A percentile compares a stretch with the other conserved stretches of the same genome.
These are phyloP conservation scores for Fraxinus angustifolia DNA, from an alignment of 305 asterid species.

Conservation along the genomic window DNA sequence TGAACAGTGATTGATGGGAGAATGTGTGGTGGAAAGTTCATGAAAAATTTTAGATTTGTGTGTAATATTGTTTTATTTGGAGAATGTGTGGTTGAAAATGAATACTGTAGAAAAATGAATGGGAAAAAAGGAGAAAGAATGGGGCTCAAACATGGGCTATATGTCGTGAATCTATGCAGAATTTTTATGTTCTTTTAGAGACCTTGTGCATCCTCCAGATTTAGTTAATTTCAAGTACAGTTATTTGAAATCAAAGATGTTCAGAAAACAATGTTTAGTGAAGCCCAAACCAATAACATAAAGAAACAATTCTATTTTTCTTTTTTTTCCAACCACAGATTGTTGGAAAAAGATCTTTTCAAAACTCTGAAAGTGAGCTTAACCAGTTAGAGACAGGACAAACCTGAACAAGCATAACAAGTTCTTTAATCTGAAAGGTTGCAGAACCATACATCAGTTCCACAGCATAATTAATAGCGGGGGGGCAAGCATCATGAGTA, in stretches of 20 bases:
- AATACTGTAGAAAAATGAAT: too few relatives aligned
- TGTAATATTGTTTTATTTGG: too few relatives aligned
- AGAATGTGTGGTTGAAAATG: too few relatives aligned
- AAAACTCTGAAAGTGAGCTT: neutral
- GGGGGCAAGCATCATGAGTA: constrained; percentile 72
- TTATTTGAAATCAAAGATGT: neutral
- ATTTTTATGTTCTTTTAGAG: neutral
- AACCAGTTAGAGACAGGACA: constrained; percentile 8
- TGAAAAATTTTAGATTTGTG: too few relatives aligned
- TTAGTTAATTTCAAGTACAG: neutral
- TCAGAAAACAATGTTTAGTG: neutral
- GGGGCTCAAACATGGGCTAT: too few relatives aligned
- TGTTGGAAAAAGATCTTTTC: neutral
- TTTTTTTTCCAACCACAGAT: neutral
- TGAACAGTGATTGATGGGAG: too few relatives aligned
- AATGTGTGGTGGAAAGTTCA: too few relatives aligned
- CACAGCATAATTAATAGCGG: constrained; percentile 65
- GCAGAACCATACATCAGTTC: constrained; percentile 84
- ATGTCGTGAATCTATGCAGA: neutral
- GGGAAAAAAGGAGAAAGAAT: too few relatives aligned
- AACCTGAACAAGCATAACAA: constrained; percentile 69
- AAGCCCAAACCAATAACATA: neutral
- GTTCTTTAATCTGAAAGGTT: constrained; percentile 70
- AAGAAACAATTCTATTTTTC: neutral
- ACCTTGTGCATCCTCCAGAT: neutral